Percentiles rank a stretch among this genome's conserved stretches.
These are phyloP conservation scores for Botryotinia convoluta DNA, from an alignment of 2,329 filamentous ascomycete species.

Conservation along the genomic window DNA sequence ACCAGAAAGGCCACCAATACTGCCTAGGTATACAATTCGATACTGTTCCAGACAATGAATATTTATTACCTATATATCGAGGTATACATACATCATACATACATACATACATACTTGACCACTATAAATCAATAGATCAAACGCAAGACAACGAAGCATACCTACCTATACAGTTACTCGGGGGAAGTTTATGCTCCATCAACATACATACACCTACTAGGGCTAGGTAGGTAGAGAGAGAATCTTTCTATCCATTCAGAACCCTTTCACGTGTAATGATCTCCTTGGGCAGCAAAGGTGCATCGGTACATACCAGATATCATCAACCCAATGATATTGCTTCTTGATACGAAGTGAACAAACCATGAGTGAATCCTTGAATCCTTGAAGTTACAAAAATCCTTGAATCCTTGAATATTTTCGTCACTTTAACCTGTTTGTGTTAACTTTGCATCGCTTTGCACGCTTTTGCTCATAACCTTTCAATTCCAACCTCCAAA, in stretches of 20 bases:
- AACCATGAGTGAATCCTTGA: background rate
- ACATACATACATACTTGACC: background rate
- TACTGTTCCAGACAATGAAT: background rate
- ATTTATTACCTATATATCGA: background rate
- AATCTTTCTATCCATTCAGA: background rate
- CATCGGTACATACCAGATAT: background rate
- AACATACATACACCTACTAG: background rate
- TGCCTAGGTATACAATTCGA: no score
- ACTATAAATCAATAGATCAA: background rate
- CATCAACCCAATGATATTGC: background rate
- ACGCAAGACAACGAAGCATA: background rate
- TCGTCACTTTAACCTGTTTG: slow-evolving; percentile 7
- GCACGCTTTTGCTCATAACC: background rate
- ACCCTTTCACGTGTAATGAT: background rate
- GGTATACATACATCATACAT: background rate
- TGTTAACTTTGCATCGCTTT: background rate
- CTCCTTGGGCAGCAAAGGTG: slow-evolving; percentile 1
- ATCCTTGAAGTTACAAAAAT: background rate
- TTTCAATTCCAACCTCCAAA: background rate
- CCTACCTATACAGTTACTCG: background rate
- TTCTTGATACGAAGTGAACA: background rate
- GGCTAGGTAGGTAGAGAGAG: background rate
- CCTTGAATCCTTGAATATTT: background rate
- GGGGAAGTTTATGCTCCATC: background rate
- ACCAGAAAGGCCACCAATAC: background rate